Conservation (phyloP, 495 filamentous ascomycete genomes). For the Penicillium herquei region DNA sequence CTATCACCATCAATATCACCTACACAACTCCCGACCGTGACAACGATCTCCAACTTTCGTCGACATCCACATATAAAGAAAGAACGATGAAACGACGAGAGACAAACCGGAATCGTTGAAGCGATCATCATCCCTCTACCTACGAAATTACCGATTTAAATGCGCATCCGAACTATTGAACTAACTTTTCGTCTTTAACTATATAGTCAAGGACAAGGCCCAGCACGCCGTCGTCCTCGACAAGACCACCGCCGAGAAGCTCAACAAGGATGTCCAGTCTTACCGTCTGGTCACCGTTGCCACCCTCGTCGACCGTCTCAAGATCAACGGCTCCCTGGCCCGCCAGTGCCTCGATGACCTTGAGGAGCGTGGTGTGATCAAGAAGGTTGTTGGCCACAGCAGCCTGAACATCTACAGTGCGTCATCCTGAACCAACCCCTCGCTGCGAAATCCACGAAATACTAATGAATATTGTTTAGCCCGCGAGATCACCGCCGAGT, state of each 20-base stretch:
- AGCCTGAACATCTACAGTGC: conserved; percentile 96
- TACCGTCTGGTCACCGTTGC: conserved; percentile 99
- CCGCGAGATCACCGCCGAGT: conserved; percentile 52
- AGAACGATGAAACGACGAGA: conserved; percentile 12
- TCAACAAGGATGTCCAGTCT: conserved; percentile 97
- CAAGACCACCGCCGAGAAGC: conserved; percentile 64
- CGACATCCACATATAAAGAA: conserved; percentile 2
- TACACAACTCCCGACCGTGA: conserved; percentile 23
- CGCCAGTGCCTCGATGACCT: conserved; percentile 86
- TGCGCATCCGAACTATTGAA: conserved; percentile 8
- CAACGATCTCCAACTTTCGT: conserved; percentile 21
- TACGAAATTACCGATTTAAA: not conserved
- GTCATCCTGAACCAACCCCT: conserved; percentile 12
- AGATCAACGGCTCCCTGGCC: conserved; percentile 99
- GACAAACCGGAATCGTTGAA: conserved; percentile 18
- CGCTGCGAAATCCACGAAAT: not conserved
- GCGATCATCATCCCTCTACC: conserved; percentile 3
- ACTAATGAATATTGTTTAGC: conserved; percentile 31
- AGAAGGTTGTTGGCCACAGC: conserved; percentile 95
- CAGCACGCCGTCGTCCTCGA: conserved; percentile 86
- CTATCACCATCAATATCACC: conserved; percentile 27
- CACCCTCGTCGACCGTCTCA: conserved; percentile 96
- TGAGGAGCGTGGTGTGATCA: conserved; percentile 97
- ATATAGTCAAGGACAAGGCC: conserved; percentile 99
- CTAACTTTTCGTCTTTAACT: conserved; percentile 26